phyloP scores from a whole-genome alignment of 306 rosid species.

The Rosa lucieae region DNA sequence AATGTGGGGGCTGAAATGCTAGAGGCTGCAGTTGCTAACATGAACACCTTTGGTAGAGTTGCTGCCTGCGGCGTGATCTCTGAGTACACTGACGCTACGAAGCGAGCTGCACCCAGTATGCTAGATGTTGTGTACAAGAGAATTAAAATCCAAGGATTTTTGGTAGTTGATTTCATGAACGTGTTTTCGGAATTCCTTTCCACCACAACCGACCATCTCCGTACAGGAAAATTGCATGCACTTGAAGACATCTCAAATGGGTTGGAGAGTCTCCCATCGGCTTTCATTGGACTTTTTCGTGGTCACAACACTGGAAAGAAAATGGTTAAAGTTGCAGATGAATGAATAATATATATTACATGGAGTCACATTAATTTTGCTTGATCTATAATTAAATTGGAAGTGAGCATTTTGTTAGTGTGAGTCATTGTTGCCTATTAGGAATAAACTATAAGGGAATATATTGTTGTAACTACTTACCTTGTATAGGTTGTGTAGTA shows the following conservation, averaged over 20 bases:
- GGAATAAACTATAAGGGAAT: too few species aligned
- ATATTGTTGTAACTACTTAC: too few species aligned
- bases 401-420: neutral
- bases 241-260: slow-evolving; percentile 61
- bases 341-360: slow-evolving; percentile 12
- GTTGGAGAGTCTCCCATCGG: slow-evolving; percentile 56
- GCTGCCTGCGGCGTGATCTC: slow-evolving; percentile 64
- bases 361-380: neutral
- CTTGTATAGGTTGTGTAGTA: too few species aligned
- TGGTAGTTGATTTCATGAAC: slow-evolving; percentile 41
- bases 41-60: slow-evolving; percentile 69
- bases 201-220: slow-evolving; percentile 40
- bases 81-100: slow-evolving; percentile 46
- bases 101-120: slow-evolving; percentile 49
- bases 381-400: neutral
- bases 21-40: slow-evolving; percentile 61
- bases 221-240: slow-evolving; percentile 32
- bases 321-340: slow-evolving; percentile 42
- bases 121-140: slow-evolving; percentile 61
- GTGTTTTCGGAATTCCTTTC: slow-evolving; percentile 41
- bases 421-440: too few species aligned
- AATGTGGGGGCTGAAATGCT: slow-evolving; percentile 74
- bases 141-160: slow-evolving; percentile 53
- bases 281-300: slow-evolving; percentile 61
- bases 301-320: slow-evolving; percentile 76